These are phyloP conservation scores for Candida coleopterorum DNA, from an alignment of 805 yeast genomes.

Conservation along the genomic window DNA sequence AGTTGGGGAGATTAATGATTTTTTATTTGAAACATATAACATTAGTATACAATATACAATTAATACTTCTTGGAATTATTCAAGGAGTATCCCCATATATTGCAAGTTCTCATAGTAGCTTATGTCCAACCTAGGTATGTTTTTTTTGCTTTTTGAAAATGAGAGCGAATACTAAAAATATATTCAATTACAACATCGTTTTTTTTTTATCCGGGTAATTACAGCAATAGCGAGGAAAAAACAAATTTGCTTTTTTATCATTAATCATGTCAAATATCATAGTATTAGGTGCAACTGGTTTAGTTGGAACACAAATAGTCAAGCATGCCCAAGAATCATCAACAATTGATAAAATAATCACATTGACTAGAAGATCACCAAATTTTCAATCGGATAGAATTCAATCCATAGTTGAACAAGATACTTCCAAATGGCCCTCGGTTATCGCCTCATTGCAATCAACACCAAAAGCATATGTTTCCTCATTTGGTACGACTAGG, in stretches of 20 bases:
- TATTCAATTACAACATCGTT: not conserved
- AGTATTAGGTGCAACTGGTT: constrained; percentile 71
- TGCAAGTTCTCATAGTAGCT: too few species aligned
- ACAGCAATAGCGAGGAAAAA: too few species aligned
- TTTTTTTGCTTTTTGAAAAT: too few species aligned
- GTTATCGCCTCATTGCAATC: constrained; percentile 17
- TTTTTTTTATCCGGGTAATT: too few species aligned
- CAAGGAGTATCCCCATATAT: too few species aligned
- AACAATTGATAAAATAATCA: constrained; percentile 34
- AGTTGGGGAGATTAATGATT: too few species aligned
- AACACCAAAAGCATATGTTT: constrained; percentile 35
- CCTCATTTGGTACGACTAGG: constrained; percentile 73
- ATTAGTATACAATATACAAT: too few species aligned
- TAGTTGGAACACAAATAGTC: constrained; percentile 61
- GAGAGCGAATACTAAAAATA: too few species aligned
- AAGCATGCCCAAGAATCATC: constrained; percentile 36
- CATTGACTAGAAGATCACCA: constrained; percentile 51
- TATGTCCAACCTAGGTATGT: too few species aligned
- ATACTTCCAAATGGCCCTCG: constrained; percentile 48
- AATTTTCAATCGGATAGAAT: constrained; percentile 26
- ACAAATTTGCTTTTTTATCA: too few species aligned
- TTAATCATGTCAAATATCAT: constrained; percentile 12
- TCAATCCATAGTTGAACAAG: constrained; percentile 38
- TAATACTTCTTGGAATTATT: too few species aligned
- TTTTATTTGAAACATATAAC: too few species aligned